Evolutionary conservation across 169 alveolate species (phyloP).

Genomic region (Amoebophrya sp.): DNA sequence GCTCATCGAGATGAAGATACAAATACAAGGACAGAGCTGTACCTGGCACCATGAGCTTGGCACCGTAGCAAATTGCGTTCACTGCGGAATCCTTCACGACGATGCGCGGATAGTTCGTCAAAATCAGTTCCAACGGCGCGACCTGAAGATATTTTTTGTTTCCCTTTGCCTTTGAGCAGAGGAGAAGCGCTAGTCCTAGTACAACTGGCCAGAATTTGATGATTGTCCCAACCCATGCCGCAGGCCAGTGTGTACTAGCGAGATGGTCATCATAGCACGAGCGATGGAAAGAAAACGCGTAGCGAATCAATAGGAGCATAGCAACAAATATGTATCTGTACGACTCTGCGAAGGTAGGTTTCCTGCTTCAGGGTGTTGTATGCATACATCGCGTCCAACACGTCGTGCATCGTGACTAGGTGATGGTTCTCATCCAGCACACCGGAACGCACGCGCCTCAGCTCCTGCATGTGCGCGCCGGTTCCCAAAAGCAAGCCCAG

Average conservation of each 20-base stretch:
- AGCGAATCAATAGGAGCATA: not conserved
- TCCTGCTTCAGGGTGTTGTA: conserved; percentile 78
- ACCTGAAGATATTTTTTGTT: conserved; percentile 19
- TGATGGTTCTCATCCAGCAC: conserved; percentile 84
- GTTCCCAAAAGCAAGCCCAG: conserved; percentile 93
- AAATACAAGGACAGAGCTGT: no score
- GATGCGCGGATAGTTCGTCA: conserved; percentile 86
- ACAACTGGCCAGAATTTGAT: not conserved
- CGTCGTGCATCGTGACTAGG: conserved; percentile 98
- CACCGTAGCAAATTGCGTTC: conserved; percentile 99
- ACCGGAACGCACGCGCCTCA: conserved; percentile 90
- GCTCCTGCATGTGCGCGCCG: conserved; percentile 99
- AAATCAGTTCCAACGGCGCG: conserved; percentile 90
- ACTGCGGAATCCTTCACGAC: conserved; percentile 98
- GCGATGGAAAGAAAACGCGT: not conserved
- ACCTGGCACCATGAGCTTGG: conserved; percentile 95
- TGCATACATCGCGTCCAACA: conserved; percentile 90
- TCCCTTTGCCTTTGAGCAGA: conserved; percentile 21
- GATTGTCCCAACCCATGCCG: not conserved
- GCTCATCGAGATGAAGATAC: not conserved
- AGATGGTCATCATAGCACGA: not conserved
- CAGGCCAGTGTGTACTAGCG: not conserved
- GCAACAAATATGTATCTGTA: no score
- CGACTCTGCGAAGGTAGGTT: conserved; percentile 86
- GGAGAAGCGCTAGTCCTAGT: not conserved